Conservation (phyloP, 805 yeast species). For the Candida hispaniensis region DNA sequence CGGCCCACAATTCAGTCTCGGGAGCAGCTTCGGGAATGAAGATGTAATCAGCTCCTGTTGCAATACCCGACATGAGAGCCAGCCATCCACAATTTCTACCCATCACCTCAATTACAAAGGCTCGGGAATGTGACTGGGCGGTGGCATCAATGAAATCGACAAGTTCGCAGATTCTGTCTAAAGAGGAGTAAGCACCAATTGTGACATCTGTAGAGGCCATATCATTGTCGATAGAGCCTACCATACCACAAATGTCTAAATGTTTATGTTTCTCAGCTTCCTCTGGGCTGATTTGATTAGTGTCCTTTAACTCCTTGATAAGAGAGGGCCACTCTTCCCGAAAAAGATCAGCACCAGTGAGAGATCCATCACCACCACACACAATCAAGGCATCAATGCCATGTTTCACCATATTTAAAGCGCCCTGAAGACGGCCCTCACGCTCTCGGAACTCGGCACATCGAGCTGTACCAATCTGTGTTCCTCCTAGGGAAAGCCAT, state of each 20-base stretch:
- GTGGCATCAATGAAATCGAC: conserved; percentile 97
- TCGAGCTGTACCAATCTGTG: conserved; percentile 93
- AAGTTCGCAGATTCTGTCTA: conserved; percentile 85
- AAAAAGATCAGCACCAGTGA: conserved; percentile 94
- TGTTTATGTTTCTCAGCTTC: conserved; percentile 53
- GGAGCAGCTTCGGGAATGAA: conserved; percentile 95
- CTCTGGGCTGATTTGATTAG: conserved; percentile 45
- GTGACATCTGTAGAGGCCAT: conserved; percentile 96
- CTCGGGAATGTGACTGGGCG: conserved; percentile 93
- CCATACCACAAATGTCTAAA: conserved; percentile 84
- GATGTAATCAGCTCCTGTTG: conserved; percentile 91
- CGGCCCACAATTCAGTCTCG: conserved; percentile 60
- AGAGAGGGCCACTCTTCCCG: conserved; percentile 91
- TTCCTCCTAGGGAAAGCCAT: conserved; percentile 86
- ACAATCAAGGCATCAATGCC: conserved; percentile 94
- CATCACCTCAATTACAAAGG: conserved; percentile 97
- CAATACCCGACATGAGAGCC: conserved; percentile 93
- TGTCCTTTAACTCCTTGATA: conserved; percentile 55
- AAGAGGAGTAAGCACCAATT: conserved; percentile 89
- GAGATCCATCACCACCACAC: conserved; percentile 97
- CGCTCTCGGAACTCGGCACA: conserved; percentile 78
- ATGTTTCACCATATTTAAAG: conserved; percentile 67
- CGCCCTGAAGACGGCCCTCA: conserved; percentile 72
- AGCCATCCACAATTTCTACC: conserved; percentile 99
- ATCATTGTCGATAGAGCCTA: conserved; percentile 96